Base-by-base conservation (phyloP, 441 rosid genomes). In the Aleurites moluccanus region DNA sequence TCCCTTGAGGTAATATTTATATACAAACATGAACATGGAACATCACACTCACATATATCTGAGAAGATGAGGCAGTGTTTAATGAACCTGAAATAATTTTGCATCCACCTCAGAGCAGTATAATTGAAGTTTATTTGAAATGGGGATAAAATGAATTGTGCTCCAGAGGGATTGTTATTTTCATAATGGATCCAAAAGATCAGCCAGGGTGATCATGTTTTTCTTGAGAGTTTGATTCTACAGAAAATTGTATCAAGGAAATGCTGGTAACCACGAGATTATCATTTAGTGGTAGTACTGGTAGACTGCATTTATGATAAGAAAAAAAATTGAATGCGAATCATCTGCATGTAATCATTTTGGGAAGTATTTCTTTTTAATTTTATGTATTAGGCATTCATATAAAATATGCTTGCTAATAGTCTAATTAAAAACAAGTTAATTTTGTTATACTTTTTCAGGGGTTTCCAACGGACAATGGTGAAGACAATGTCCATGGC, bases 401-500 rank as follows among this genome's bases (percentile, higher is more conserved):
- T 2, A 2, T 55, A 9, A 15, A 5, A 45, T 47, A 23, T 25
- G 25, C 30, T 18, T 11, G 10, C 25, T 42, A 57, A 27, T 28
- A 11, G 40, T n/a, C 40, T 47, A 14, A 49, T 2, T 72, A 27
- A 49, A 10, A 61, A 1, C 2, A 8, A 69, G 28, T 45, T 38
- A 50, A 35, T 57, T 45, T 30, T 59, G 13, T 27, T 78, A 11
- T 27, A 30, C 70, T 47, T 49, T 72, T 78, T 62, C 91, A 92
- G 97, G 86, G 98, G 99, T 66, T 94, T 86, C 80, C 90, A 83
- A 78, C 73, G 97, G 78, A 72, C 97, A 70, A 94, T 94, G 98
- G 98, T 90, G 68, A 94, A 91, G 80, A 83, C 97, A 78, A 94
- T 94, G 99, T 84, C 94, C 64, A 80, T 89, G 92, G 97, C 93